phyloP scores from a whole-genome alignment of 2,329 filamentous ascomycete species.

The Thielaviopsis punctulata region DNA sequence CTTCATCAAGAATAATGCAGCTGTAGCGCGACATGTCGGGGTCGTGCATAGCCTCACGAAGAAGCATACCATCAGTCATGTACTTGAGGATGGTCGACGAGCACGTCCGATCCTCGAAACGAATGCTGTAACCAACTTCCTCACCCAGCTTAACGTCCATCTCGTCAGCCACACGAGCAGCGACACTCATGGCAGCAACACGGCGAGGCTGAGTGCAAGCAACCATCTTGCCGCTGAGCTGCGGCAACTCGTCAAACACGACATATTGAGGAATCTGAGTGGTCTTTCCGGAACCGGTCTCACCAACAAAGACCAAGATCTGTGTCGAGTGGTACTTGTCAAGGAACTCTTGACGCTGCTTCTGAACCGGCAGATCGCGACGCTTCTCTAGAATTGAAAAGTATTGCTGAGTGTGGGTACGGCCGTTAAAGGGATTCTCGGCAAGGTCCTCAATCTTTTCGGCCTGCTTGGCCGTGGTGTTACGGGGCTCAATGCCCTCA shows the following conservation, averaged over 20 bases:
- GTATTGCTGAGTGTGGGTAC: conserved; percentile 64
- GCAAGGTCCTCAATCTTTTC: conserved; percentile 60
- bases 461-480: conserved; percentile 64
- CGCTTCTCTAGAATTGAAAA: conserved; percentile 75
- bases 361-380: conserved; percentile 75
- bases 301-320: conserved; percentile 95
- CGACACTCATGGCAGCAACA: conserved; percentile 97
- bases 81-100: conserved; percentile 90
- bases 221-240: conserved; percentile 71
- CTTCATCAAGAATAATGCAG: conserved; percentile 96
- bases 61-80: conserved; percentile 98
- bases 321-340: conserved; percentile 83
- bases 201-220: conserved; percentile 95
- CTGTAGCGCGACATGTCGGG: conserved; percentile 82
- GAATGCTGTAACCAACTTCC: conserved; percentile 96
- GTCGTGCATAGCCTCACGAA: conserved; percentile 93
- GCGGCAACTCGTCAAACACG: conserved; percentile 87
- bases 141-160: conserved; percentile 86
- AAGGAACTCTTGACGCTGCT: conserved; percentile 86
- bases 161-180: conserved; percentile 92
- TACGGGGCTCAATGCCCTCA: conserved; percentile 35
- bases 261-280: conserved; percentile 99
- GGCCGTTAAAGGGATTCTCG: conserved; percentile 69
- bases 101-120: conserved; percentile 90
- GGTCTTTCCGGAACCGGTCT: conserved; percentile 98